Evolutionary conservation across 805 yeast genomes (phyloP), one percentile per base, ranked within the genome.

Genomic region (Pichia scutulata): DNA sequence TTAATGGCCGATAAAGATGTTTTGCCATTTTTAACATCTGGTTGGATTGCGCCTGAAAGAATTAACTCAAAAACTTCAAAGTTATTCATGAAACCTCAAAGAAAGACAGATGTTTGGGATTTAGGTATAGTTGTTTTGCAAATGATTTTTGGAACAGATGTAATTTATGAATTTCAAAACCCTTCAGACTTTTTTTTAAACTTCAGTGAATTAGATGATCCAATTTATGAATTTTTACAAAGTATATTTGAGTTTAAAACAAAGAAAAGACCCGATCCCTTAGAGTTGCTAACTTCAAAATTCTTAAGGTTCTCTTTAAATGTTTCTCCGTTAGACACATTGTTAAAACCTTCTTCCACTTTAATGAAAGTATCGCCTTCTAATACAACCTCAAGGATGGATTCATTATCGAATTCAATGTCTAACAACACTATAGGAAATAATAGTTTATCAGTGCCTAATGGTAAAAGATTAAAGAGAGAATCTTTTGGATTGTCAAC

Each of bases 51-150:
- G 0, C 97, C 98, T 0, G 97, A 90, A 63, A 55, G 82, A 52
- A 64, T 59, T 37, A 58, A 59, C 44, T 41, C 57, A 1, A 59
- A 58, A 12, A 61, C 55, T 30, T 40, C 50, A 1, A 44, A 55
- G 1, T 63, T 60, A 16, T 68, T 62, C 46, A 59, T 66, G 36
- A 78, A 74, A 50, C 83, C 86, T 14, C 84, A 84, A 51, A 71
- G 89, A 37, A 86, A 89, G 64, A 82, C 97, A 0, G 99, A 93
- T 69, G 84, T 93, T 10, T 93, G 98, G 98, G 86, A 86, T 60
- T 68, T 89, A 39, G 99, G 97, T 8, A 87, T 87, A 0, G 64
- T 86, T 7, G 83, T 92, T 56, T 73, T 82, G 18, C 81, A 85
- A 55, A 70, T 83, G 63, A 72, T 87, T 4, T 70, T 76, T 42